Conservation (phyloP, 805 yeast genomes). For the Barnettozyma pratensis region DNA sequence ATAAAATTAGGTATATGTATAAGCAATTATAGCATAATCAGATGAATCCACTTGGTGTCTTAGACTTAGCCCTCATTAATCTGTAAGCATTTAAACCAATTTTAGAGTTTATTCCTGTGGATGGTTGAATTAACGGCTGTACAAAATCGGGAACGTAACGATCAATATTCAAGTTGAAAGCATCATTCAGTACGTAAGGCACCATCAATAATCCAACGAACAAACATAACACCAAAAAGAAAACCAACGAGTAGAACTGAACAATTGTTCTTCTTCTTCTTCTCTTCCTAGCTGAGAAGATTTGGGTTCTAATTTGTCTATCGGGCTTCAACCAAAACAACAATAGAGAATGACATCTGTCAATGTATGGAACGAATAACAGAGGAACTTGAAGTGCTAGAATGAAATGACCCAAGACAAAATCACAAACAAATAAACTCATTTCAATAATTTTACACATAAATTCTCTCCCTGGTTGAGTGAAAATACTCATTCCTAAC, state of each 20-base stretch:
- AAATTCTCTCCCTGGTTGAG: conserved; percentile 55
- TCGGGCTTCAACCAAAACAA: conserved; percentile 55
- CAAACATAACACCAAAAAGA: conserved; percentile 26
- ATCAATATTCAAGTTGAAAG: conserved; percentile 35
- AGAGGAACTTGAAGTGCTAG: conserved; percentile 49
- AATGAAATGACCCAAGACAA: conserved; percentile 47
- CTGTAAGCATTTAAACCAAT: conserved; percentile 19
- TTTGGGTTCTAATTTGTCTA: conserved; percentile 42
- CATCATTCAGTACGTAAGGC: conserved; percentile 34
- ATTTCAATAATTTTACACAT: conserved; percentile 53
- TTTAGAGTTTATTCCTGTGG: conserved; percentile 18
- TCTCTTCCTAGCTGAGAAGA: conserved; percentile 39
- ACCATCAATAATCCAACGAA: conserved; percentile 32
- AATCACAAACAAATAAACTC: conserved; percentile 51
- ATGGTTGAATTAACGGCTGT: conserved; percentile 38
- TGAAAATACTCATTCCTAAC: conserved; percentile 46
- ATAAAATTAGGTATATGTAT: neutral
- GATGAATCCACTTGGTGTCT: neutral
- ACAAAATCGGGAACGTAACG: conserved; percentile 35
- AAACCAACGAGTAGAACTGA: conserved; percentile 30
- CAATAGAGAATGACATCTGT: conserved; percentile 54
- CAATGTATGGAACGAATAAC: conserved; percentile 50
- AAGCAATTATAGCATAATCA: neutral
- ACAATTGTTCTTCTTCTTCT: conserved; percentile 34
- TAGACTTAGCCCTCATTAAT: conserved; percentile 7